These are phyloP conservation scores for Yarrowia alimentaria DNA, from an alignment of 805 yeast species.

Conservation along the genomic window DNA sequence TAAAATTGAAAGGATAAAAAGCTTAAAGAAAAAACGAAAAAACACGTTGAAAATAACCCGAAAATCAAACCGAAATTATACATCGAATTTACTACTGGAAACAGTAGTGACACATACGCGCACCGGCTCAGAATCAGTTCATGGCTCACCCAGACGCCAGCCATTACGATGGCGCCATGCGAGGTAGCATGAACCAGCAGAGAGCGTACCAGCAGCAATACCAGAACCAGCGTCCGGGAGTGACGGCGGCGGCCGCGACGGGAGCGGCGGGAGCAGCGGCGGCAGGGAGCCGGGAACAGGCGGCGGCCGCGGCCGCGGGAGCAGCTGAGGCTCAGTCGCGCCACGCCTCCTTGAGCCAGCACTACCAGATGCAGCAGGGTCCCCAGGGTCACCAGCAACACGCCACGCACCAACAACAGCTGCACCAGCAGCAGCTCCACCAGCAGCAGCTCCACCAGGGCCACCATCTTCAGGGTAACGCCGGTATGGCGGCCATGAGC, in stretches of 20 bases:
- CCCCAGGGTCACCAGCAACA: conserved; percentile 10
- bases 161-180: not conserved
- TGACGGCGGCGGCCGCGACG: conserved; percentile 4
- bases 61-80: not conserved
- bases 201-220: conserved; percentile 21
- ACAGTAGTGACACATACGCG: too few species aligned
- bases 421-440: not conserved
- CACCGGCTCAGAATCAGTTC: not conserved
- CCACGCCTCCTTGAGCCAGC: not conserved
- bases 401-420: conserved; percentile 2
- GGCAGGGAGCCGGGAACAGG: too few species aligned
- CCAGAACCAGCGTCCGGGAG: conserved; percentile 20
- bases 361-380: conserved; percentile 8
- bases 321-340: not conserved
- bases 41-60: conserved; percentile 13
- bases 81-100: too few species aligned
- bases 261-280: not conserved
- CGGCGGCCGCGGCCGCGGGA: not conserved
- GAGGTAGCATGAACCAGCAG: conserved; percentile 15
- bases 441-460: conserved; percentile 3
- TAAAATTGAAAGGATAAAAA: conserved; percentile 8
- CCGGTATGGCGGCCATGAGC: conserved; percentile 1
- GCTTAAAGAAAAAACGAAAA: conserved; percentile 14
- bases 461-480: conserved; percentile 1
- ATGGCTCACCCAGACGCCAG: not conserved